Percentiles rank a stretch among this genome's conserved stretches.
These are phyloP conservation scores for Euclidium syriacum DNA, from an alignment of 345 rosid species.

Conservation along the genomic window DNA sequence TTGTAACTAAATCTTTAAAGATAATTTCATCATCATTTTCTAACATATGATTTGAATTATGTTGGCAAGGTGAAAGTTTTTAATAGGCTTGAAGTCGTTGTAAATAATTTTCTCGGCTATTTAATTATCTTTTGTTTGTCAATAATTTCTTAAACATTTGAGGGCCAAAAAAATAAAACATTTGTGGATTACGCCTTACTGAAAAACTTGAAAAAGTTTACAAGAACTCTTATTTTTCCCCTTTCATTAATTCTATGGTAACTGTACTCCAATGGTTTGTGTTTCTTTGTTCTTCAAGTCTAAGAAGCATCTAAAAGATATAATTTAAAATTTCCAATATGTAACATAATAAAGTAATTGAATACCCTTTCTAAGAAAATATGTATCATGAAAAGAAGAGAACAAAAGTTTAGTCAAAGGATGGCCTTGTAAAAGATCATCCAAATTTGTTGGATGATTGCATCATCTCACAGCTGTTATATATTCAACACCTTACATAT, in stretches of 20 bases:
- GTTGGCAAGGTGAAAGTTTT: neutral
- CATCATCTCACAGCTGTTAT: constrained; percentile 27
- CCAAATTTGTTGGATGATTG: constrained; percentile 25
- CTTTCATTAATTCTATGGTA: neutral
- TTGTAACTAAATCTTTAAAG: neutral
- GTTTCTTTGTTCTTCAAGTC: constrained; percentile 7
- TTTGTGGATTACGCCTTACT: neutral
- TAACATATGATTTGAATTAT: neutral
- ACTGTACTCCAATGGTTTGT: neutral
- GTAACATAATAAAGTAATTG: too few species aligned
- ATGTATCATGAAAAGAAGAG: neutral
- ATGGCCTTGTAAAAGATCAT: constrained; percentile 15
- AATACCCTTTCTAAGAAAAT: too few species aligned
- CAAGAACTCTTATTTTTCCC: neutral
- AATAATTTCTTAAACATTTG: neutral
- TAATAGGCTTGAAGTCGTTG: too few species aligned
- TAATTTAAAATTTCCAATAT: neutral
- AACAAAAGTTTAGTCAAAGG: constrained; percentile 18
- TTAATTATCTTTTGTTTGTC: too few species aligned
- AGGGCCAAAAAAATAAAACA: neutral
- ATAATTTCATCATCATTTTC: neutral
- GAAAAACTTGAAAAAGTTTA: neutral
- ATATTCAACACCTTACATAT: neutral
- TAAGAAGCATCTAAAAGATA: constrained; percentile 7
- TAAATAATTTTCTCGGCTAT: neutral